These are phyloP conservation scores for Tylopilus rubrobrunneus DNA, from an alignment of 768 basidiomycete species.

Conservation along the genomic window DNA sequence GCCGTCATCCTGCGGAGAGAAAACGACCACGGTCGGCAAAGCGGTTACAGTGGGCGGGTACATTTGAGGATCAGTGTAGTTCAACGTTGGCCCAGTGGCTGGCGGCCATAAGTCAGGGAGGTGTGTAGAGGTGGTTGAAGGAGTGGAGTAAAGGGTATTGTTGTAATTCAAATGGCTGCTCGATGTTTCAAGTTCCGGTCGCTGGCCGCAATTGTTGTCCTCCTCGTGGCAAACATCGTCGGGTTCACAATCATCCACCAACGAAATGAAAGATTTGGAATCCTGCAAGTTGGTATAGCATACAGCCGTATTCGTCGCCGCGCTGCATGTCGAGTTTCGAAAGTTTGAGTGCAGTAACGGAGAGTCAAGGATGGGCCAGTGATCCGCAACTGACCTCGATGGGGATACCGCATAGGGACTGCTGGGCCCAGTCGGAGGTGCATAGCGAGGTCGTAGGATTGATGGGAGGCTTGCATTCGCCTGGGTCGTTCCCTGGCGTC, in stretches of 20 bases:
- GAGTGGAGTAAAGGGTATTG: not conserved
- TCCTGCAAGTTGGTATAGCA: conserved; percentile 5
- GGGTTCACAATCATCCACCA: conserved; percentile 31
- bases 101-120: conserved; percentile 17
- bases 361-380: conserved; percentile 32
- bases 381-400: conserved; percentile 8
- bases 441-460: conserved; percentile 10
- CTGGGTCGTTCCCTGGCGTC: conserved; percentile 23
- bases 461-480: not conserved
- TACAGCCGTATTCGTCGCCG: conserved; percentile 22
- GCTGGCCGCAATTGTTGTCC: conserved; percentile 33
- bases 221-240: conserved; percentile 37
- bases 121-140: not conserved
- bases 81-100: not conserved
- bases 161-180: conserved; percentile 18
- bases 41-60: conserved; percentile 20
- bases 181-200: too few species aligned
- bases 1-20: conserved; percentile 35
- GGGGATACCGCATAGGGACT: conserved; percentile 1
- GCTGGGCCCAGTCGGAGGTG: not conserved
- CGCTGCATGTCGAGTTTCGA: conserved; percentile 38
- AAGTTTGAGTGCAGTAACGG: conserved; percentile 51
- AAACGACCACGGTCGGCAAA: conserved; percentile 54
- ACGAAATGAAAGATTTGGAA: conserved; percentile 26
- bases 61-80: conserved; percentile 12